phyloP scores from a whole-genome alignment of 768 basidiomycete species.

The Rhodosporidiobolus odoratus region DNA sequence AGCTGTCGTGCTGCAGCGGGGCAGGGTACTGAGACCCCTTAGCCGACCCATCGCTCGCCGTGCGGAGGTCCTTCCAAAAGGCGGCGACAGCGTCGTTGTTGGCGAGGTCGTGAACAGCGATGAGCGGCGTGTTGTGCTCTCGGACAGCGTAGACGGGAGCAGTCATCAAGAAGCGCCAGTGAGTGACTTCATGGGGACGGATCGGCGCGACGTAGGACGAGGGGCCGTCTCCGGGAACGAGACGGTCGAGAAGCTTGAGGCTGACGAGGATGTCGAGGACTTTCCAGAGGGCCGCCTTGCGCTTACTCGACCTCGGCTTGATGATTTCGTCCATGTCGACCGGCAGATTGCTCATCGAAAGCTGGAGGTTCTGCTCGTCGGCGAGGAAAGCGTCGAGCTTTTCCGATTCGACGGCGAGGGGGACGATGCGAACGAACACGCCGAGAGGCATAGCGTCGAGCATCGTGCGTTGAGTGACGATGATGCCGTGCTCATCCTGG shows the following conservation, averaged over 20 bases:
- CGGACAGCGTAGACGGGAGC: slow-evolving; percentile 24
- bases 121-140: slow-evolving; percentile 3
- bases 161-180: slow-evolving; percentile 13
- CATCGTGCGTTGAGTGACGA: slow-evolving; percentile 61
- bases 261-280: slow-evolving; percentile 55
- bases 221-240: slow-evolving; percentile 46
- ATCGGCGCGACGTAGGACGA: not conserved
- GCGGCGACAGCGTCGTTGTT: slow-evolving; percentile 46
- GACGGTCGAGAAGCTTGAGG: slow-evolving; percentile 56
- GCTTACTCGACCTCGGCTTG: slow-evolving; percentile 5
- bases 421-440: slow-evolving; percentile 62
- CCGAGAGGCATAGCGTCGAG: slow-evolving; percentile 61
- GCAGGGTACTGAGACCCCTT: rapidly evolving
- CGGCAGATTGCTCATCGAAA: slow-evolving; percentile 13
- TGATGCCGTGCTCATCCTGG: slow-evolving; percentile 46
- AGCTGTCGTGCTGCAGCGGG: not conserved
- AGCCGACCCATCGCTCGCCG: not conserved
- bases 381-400: slow-evolving; percentile 57
- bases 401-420: slow-evolving; percentile 57
- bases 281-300: slow-evolving; percentile 51
- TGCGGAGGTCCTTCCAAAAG: slow-evolving; percentile 60
- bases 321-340: slow-evolving; percentile 14
- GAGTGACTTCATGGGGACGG: not conserved
- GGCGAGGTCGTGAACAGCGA: not conserved
- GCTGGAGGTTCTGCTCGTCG: slow-evolving; percentile 49